A percentile compares a stretch with the other conserved stretches of the same genome.
phyloP scores from a whole-genome alignment of 1,139 yeast genomes.

The Yamadazyma epiphylla region DNA sequence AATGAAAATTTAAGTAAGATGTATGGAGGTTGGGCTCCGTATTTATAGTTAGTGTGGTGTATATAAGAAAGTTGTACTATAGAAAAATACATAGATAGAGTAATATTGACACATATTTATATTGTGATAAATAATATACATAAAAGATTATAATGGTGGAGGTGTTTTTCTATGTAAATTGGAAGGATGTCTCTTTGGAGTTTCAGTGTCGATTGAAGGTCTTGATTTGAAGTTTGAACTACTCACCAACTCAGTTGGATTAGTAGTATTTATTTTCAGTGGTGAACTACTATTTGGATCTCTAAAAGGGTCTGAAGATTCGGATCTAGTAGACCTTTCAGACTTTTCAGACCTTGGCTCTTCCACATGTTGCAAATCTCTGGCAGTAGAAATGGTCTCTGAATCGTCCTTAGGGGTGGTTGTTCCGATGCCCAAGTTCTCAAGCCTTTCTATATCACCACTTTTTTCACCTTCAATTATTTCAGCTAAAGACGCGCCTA shows the following conservation, averaged over 20 bases:
- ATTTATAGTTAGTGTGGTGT: conserved; percentile 17
- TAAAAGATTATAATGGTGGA: conserved; percentile 9
- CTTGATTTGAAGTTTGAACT: too few species aligned
- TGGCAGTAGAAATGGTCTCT: too few species aligned
- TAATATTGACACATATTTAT: neutral
- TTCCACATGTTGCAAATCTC: too few species aligned
- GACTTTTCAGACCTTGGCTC: too few species aligned
- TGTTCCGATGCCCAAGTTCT: too few species aligned
- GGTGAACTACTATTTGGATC: too few species aligned
- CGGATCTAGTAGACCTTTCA: too few species aligned
- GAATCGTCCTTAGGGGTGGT: too few species aligned
- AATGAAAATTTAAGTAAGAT: conserved; percentile 69
- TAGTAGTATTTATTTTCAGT: too few species aligned
- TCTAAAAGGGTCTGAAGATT: too few species aligned
- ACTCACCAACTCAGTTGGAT: too few species aligned
- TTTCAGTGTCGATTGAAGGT: neutral
- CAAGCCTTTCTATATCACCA: too few species aligned
- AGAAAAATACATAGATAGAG: neutral
- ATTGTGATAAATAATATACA: neutral
- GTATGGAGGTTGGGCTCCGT: conserved; percentile 97
- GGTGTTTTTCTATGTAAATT: conserved; percentile 14
- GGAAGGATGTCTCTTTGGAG: conserved; percentile 1
- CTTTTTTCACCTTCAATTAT: neutral
- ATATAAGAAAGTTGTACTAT: neutral
- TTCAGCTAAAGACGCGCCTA: neutral